A percentile compares a stretch with the other conserved stretches of the same genome.
Evolutionary conservation across 1,284 basidiomycete genomes (phyloP).

Genomic region (Mycena sp.): DNA sequence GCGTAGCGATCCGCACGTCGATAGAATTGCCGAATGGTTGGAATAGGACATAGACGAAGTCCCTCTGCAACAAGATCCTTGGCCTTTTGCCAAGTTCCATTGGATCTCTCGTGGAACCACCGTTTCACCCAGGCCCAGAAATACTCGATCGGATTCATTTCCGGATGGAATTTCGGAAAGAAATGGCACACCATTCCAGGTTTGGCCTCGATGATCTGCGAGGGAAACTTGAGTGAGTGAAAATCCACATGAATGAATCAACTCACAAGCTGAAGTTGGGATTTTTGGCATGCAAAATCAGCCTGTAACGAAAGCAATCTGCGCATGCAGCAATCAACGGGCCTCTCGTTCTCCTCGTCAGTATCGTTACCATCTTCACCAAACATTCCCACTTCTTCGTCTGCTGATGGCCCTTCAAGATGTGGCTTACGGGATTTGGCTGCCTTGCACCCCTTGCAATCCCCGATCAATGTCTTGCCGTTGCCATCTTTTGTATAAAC

Average conservation of each 20-base stretch:
- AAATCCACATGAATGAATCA: neutral
- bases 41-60: too few species aligned
- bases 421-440: neutral
- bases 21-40: too few species aligned
- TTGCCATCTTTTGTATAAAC: neutral
- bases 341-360: conserved; percentile 2
- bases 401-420: neutral
- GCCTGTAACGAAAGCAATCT: too few species aligned
- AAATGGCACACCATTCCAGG: too few species aligned
- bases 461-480: neutral
- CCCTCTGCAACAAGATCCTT: too few species aligned
- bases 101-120: neutral
- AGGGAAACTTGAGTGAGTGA: neutral
- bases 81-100: neutral
- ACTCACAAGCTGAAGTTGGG: neutral
- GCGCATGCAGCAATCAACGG: too few species aligned
- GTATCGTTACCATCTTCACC: neutral
- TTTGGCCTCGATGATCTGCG: neutral
- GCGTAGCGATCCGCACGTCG: too few species aligned
- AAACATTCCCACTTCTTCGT: neutral
- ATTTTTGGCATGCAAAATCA: too few species aligned
- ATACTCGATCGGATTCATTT: too few species aligned
- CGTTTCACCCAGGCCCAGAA: neutral
- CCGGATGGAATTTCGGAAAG: too few species aligned
- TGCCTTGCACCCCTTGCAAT: conserved; percentile 4